Conservation (phyloP, 2,329 filamentous ascomycete species). For the Fusarium sp. region DNA sequence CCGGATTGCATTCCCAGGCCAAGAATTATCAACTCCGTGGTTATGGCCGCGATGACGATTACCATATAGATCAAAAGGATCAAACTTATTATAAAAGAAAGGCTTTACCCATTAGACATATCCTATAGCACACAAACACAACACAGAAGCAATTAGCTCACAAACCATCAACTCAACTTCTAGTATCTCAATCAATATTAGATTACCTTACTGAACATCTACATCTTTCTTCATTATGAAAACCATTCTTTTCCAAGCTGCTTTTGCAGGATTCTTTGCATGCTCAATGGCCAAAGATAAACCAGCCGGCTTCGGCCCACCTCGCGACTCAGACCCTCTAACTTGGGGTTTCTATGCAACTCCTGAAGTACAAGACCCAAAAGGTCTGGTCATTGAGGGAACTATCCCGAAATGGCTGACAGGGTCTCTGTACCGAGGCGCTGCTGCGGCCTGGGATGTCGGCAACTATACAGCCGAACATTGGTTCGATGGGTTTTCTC, state of each 20-base stretch:
- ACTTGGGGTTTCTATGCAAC: conserved; percentile 28
- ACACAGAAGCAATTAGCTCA: no score
- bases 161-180: not conserved
- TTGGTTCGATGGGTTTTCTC: conserved; percentile 29
- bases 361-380: conserved; percentile 16
- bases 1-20: no score
- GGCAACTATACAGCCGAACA: conserved; percentile 31
- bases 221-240: not conserved
- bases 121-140: not conserved
- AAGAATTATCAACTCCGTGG: not conserved
- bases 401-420: conserved; percentile 25
- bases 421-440: conserved; percentile 26
- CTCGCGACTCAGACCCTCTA: conserved; percentile 4
- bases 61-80: not conserved
- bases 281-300: not conserved
- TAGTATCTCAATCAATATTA: not conserved
- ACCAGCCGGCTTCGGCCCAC: not conserved
- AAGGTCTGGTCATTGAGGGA: conserved; percentile 10
- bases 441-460: conserved; percentile 24
- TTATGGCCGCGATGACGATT: not conserved
- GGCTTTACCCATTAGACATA: not conserved
- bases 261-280: not conserved
- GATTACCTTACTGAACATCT: not conserved
- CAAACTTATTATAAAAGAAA: not conserved
- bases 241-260: not conserved